phyloP scores from a whole-genome alignment of 495 filamentous ascomycete genomes.

The Neurospora sp. region DNA sequence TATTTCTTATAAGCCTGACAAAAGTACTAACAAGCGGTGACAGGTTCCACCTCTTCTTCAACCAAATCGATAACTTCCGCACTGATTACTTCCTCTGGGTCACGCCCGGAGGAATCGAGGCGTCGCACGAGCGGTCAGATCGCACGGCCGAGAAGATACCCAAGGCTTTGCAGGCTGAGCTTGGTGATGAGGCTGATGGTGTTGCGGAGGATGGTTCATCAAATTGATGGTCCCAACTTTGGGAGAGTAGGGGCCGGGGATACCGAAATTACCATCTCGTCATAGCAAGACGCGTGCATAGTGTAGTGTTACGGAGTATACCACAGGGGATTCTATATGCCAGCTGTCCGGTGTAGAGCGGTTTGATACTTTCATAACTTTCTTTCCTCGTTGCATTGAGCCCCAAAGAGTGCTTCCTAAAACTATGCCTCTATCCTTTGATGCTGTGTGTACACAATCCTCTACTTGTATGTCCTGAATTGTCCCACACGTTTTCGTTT shows the following conservation, averaged over 20 bases:
- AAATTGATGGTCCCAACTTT: not conserved
- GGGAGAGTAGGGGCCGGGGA: no score
- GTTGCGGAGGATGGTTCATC: conserved; percentile 23
- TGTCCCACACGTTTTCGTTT: not conserved
- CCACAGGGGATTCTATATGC: not conserved
- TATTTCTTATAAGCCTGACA: no score
- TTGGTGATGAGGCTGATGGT: conserved; percentile 30
- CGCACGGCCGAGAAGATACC: conserved; percentile 19
- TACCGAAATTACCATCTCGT: not conserved
- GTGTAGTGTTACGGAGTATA: not conserved
- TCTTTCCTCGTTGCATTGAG: not conserved
- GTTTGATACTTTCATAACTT: not conserved
- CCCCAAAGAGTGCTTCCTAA: not conserved
- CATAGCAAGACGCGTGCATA: not conserved
- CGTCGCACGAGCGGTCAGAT: conserved; percentile 33
- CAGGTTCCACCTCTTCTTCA: conserved; percentile 73
- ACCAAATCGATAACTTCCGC: conserved; percentile 70
- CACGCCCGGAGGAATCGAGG: conserved; percentile 52
- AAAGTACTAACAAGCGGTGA: conserved; percentile 1
- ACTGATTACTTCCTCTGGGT: conserved; percentile 68
- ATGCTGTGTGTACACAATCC: not conserved
- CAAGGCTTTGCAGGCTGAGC: conserved; percentile 24
- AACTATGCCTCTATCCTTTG: not conserved
- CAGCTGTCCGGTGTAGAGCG: not conserved
- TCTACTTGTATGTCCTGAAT: not conserved